These are phyloP conservation scores for Candida caryicola DNA, from an alignment of 805 yeast genomes.

Conservation along the genomic window DNA sequence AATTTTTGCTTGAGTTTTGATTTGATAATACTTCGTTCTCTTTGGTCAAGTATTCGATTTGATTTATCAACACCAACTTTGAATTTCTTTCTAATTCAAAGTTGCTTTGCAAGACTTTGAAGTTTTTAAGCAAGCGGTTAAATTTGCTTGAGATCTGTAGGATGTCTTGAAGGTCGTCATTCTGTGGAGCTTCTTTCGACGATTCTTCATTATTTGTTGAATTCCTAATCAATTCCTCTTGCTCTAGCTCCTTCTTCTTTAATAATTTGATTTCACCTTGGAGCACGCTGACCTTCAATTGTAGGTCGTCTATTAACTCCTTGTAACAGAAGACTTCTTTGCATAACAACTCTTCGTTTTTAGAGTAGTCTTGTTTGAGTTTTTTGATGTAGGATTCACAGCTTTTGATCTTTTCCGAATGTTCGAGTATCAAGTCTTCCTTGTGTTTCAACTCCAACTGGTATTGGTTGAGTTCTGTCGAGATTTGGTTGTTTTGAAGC, in stretches of 20 bases:
- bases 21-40: slow-evolving; percentile 22
- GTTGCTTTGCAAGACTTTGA: slow-evolving; percentile 44
- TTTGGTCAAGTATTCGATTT: slow-evolving; percentile 47
- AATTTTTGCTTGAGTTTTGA: slow-evolving; percentile 10
- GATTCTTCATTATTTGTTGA: neutral
- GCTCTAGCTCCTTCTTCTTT: slow-evolving; percentile 6
- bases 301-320: slow-evolving; percentile 32
- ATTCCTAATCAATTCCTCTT: slow-evolving; percentile 1
- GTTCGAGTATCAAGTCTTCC: slow-evolving; percentile 24
- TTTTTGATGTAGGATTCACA: slow-evolving; percentile 28
- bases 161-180: slow-evolving; percentile 10
- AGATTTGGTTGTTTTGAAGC: slow-evolving; percentile 22
- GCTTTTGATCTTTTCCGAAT: slow-evolving; percentile 20
- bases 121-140: slow-evolving; percentile 31
- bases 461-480: slow-evolving; percentile 27
- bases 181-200: neutral
- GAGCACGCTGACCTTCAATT: slow-evolving; percentile 20
- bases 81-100: slow-evolving; percentile 53
- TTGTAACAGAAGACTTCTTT: slow-evolving; percentile 33
- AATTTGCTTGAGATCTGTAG: slow-evolving; percentile 24
- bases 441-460: slow-evolving; percentile 31
- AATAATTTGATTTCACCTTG: slow-evolving; percentile 16
- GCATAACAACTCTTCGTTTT: slow-evolving; percentile 25
- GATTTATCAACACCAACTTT: slow-evolving; percentile 51
- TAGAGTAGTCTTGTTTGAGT: slow-evolving; percentile 27